Base-by-base conservation (phyloP, 768 basidiomycete genomes). In the Lactarius psammicola region DNA sequence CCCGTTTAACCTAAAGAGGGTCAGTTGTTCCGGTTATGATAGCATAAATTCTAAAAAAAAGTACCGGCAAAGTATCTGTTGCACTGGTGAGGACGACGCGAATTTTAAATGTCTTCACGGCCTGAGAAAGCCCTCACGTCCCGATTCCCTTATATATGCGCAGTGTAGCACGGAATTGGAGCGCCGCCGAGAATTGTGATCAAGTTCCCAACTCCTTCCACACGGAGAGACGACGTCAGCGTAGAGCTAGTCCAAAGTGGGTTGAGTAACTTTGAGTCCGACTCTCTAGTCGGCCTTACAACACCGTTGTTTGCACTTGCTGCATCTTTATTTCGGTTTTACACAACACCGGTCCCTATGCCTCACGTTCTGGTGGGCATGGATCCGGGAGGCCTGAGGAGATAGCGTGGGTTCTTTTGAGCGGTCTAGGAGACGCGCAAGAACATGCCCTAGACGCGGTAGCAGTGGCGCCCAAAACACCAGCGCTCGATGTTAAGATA, bases 1-100 rank as follows among this genome's bases (percentile, higher is more conserved):
- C 82, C 83, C 59, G 84, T 78, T 72, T 82, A 84, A 20, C 82
- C 83, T 80, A 69, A 54, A 18, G 49, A 9, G 15, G 18, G 34
- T 44, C 44, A 18, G 28, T 18, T 18, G 8, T 17, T 28, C 4
- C 8, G 17, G 51, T 30, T 20, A n/a, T n/a, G n/a, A n/a, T n/a
- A 23, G 15, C 8, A 40, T 0, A 7, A 17, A 34, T 6, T 46
- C 26, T 20, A 7, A 23, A 9, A 10, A 51, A 36, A 9, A 42
- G 42, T 42, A n/a, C n/a, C n/a, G n/a, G 15, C 18, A 42, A 23
- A 65, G 8, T 44, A 57, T 62, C 66, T 5, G 68, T 64, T 36
- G 66, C 66, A 36, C 66, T 56, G n/a, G 62, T 51, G 13, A 59
- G 15, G 54, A 67, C 34, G 54, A 69, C 59, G 3, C 63, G 56